These are phyloP conservation scores for Starmerella roubikii DNA, from an alignment of 805 yeast species.

Conservation along the genomic window DNA sequence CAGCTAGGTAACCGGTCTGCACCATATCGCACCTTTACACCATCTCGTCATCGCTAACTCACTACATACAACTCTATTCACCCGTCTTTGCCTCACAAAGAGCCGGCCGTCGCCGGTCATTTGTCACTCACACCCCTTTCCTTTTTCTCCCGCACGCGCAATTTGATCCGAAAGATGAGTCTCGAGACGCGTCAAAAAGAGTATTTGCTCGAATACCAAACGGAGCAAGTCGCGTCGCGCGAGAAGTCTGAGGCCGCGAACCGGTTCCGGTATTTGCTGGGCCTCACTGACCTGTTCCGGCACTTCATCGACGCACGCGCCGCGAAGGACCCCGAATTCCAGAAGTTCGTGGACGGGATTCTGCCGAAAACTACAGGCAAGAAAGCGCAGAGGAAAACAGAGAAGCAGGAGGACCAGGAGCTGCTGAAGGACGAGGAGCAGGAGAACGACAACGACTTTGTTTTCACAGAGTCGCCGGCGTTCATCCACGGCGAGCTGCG, in stretches of 20 bases:
- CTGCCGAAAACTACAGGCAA: slow-evolving; percentile 16
- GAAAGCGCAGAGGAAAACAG: slow-evolving; percentile 50
- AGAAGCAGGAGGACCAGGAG: slow-evolving; percentile 92
- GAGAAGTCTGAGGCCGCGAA: slow-evolving; percentile 51
- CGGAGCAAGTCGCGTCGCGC: slow-evolving; percentile 18
- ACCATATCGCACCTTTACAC: too few species aligned
- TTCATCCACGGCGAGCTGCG: slow-evolving; percentile 64
- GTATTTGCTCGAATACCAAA: slow-evolving; percentile 24
- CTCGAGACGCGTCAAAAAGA: slow-evolving; percentile 19
- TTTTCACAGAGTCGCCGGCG: slow-evolving; percentile 75
- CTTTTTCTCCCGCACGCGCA: too few species aligned
- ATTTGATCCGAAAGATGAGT: too few species aligned
- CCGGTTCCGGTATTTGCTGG: slow-evolving; percentile 67
- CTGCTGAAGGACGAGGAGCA: slow-evolving; percentile 68
- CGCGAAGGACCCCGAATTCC: slow-evolving; percentile 57
- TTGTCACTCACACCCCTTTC: too few species aligned
- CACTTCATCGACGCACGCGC: slow-evolving; percentile 77
- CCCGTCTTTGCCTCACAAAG: too few species aligned
- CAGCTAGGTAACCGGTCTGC: too few species aligned
- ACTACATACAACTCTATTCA: too few species aligned
- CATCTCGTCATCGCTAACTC: too few species aligned
- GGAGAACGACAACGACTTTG: slow-evolving; percentile 43
- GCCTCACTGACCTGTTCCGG: slow-evolving; percentile 73
- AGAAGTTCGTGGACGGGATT: slow-evolving; percentile 23
- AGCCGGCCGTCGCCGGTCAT: too few species aligned